Base-by-base conservation (phyloP, 2,329 filamentous ascomycete genomes). In the Fusarium globosum region DNA sequence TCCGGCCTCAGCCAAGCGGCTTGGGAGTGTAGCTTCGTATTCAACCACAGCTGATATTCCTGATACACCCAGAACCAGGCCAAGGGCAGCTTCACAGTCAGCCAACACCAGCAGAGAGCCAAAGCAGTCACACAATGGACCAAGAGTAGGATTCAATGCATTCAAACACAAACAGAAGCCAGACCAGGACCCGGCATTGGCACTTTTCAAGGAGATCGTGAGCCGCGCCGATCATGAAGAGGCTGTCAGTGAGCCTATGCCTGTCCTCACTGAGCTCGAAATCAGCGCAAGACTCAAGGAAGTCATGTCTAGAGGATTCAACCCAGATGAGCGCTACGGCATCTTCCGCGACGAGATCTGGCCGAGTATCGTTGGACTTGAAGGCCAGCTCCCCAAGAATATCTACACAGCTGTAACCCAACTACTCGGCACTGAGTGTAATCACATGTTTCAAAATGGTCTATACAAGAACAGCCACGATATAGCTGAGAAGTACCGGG, bases 131-230 rank as follows among this genome's bases (percentile, higher is more conserved):
- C 46, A 49, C n/a, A 12, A 21, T 13, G 33, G 36, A 6, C 28
- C 53, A 23, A 62, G 38, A 23, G 45, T 28, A 42, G 59, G 63
- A 16, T 14, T 63, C 26, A 30, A 53, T 23, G 23, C 65, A 12
- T 72, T 65, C 28, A 61, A 57, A 28, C 36, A 70, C 11, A 49
- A 63, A 18, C 30, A 61, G 9, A 75, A 57, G 15, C 15, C 53
- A 11, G 38, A 66, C 1, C 61, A 76, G 41, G 78, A 79, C 14
- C 65, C 78, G 9, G 78, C 80, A 33, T 48, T 82, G 42, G 80
- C 79, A 3, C 67, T 82, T 21, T 83, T 83, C 77, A 81, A 82
- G 51, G 79, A 82, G 18, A 80, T 82, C n/a, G 80, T 82, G 57
- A 78, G 74, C 20, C 75, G 51, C 20, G 51, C 42, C 26, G 42